Base-by-base conservation (phyloP, 441 rosid species). In the Iberis amara region DNA sequence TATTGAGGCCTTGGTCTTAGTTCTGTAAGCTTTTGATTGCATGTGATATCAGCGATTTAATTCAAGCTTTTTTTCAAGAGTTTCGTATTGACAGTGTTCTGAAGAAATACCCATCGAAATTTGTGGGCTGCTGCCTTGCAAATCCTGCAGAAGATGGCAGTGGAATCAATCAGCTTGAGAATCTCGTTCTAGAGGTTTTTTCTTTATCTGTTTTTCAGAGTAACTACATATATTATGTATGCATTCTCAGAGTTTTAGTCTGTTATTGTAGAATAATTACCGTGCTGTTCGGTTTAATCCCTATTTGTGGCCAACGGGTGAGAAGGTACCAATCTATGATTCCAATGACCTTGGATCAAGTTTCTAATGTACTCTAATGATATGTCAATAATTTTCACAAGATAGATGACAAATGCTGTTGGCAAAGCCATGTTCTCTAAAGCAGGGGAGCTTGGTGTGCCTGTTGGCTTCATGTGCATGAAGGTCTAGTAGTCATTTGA, bases 381-480 rank as follows among this genome's bases (percentile, higher is more conserved):
- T 18, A 18, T 23, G n/a, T 37, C 57, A 58, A 39, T 56, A 18
- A 35, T 43, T 49, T 44, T 49, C 35, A 11, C 36, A 11, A 47
- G 37, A 57, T 69, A 91, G 98, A 91, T 87, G 96, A 87, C 89
- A 38, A 87, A 83, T 68, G 71, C 68, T 47, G 74, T 85, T 59
- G 98, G 98, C 10, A 85, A 87, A 79, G 79, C 87, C 46, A 58
- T 91, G 80, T 91, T 87, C 70, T 76, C 84, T 18, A 83, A 49
- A 75, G 98, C 96, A 37, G 98, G 96, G 61, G 92, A 85, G 54
- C 89, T 91, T 47, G 82, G 90, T 23, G 73, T 87, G 35, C 90
- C 96, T 23, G 98, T 85, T 68, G 90, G 95, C 62, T 79, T 91
- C 78, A 79, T 91, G 95, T 91, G 96, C 70, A 77, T 91, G 82